Conservation (phyloP, 129 eudicot species). For the Heracleum sosnowskyi region DNA sequence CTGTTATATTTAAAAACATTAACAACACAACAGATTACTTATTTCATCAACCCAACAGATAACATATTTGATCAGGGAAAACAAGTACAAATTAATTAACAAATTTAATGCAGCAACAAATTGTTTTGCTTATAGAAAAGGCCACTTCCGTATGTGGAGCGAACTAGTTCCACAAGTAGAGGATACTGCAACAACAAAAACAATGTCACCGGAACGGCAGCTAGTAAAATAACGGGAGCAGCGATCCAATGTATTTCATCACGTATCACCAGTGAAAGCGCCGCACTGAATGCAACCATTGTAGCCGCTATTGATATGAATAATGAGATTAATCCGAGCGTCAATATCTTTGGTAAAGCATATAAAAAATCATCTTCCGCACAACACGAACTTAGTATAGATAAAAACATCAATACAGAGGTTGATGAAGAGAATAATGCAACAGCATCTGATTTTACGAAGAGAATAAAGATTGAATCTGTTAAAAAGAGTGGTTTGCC, state of each 20-base stretch:
- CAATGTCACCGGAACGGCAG: neutral
- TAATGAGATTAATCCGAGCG: neutral
- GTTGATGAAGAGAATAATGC: constrained; percentile 13
- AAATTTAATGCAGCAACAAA: constrained; percentile 3
- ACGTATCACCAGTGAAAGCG: neutral
- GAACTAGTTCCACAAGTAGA: neutral
- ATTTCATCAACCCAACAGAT: too few species aligned
- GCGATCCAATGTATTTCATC: neutral
- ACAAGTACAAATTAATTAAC: neutral
- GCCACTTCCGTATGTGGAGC: constrained; percentile 2
- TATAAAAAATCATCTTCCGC: constrained; percentile 11
- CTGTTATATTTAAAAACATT: too few species aligned
- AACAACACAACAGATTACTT: too few species aligned
- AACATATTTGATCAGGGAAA: neutral
- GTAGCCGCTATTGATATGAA: neutral
- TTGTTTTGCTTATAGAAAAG: neutral
- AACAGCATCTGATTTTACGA: neutral
- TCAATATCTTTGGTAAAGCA: constrained; percentile 3
- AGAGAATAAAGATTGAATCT: neutral
- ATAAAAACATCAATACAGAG: constrained; percentile 18
- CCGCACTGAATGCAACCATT: neutral
- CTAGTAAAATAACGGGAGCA: neutral
- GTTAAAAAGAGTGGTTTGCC: constrained; percentile 8
- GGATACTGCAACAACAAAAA: constrained; percentile 4
- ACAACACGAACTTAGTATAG: constrained; percentile 5